Evolutionary conservation across 228 moss, liverwort and hornwort genomes (phyloP).

Genomic region (Sphagnum fallax): DNA sequence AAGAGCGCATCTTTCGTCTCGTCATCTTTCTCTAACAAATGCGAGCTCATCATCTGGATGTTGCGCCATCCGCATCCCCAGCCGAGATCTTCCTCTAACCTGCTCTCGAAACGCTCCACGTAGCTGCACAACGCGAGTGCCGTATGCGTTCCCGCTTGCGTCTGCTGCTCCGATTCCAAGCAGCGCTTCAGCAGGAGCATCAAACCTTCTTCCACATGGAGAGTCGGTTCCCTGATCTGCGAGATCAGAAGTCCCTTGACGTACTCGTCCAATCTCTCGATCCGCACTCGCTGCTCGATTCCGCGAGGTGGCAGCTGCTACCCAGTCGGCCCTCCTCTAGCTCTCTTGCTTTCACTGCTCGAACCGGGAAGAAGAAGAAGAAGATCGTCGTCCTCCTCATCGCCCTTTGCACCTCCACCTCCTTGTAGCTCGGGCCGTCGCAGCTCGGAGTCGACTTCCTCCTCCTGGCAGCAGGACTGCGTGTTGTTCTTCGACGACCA

Average conservation of each 20-base stretch:
- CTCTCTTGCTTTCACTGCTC: not conserved
- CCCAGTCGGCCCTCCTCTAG: constrained; percentile 26
- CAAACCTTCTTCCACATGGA: constrained; percentile 34
- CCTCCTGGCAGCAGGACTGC: too few relatives aligned
- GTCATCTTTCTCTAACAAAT: constrained; percentile 19
- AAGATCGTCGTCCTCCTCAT: too few relatives aligned
- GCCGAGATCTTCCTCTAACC: constrained; percentile 47
- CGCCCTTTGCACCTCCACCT: too few relatives aligned
- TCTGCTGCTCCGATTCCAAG: constrained; percentile 15
- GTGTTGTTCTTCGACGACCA: too few relatives aligned
- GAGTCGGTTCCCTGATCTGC: constrained; percentile 36
- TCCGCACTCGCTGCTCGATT: constrained; percentile 10
- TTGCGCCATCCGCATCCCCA: constrained; percentile 92
- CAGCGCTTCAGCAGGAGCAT: constrained; percentile 44
- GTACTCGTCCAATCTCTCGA: constrained; percentile 24
- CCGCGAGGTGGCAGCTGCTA: constrained; percentile 14
- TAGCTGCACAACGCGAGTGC: constrained; percentile 34
- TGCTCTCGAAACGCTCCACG: constrained; percentile 62
- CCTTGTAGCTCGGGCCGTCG: too few relatives aligned
- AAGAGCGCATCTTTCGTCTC: constrained; percentile 48
- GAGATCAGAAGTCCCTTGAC: constrained; percentile 30
- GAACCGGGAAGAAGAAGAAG: too few relatives aligned
- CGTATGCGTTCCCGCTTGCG: constrained; percentile 5
- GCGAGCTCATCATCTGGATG: constrained; percentile 68
- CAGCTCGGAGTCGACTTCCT: too few relatives aligned